Evolutionary conservation across 495 filamentous ascomycete genomes (phyloP).

Genomic region (Melanomma pulvis-pyrius): DNA sequence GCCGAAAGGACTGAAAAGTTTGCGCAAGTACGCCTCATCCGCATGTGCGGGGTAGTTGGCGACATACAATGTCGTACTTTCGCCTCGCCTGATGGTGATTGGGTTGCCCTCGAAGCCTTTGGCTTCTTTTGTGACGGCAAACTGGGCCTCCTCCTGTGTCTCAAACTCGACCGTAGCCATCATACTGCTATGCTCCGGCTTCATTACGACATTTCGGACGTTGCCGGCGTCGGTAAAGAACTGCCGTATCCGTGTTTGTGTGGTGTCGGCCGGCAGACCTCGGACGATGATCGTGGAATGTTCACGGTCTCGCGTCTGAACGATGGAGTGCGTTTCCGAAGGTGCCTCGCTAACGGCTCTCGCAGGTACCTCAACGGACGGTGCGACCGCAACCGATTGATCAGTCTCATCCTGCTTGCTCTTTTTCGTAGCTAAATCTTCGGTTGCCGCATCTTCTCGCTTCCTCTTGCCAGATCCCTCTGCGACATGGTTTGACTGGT

Average conservation of each 20-base stretch:
- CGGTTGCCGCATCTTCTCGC: slow-evolving; percentile 58
- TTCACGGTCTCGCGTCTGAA: slow-evolving; percentile 72
- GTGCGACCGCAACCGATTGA: background rate
- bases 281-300: slow-evolving; percentile 81
- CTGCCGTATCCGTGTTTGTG: slow-evolving; percentile 73
- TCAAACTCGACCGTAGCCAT: slow-evolving; percentile 85
- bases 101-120: slow-evolving; percentile 71
- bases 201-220: slow-evolving; percentile 56
- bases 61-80: slow-evolving; percentile 79
- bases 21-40: slow-evolving; percentile 77
- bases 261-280: slow-evolving; percentile 69
- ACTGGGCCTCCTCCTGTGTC: slow-evolving; percentile 72
- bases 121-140: slow-evolving; percentile 67
- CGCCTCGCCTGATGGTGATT: slow-evolving; percentile 72
- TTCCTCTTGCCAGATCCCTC: slow-evolving; percentile 62
- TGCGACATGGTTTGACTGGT: background rate
- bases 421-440: slow-evolving; percentile 41
- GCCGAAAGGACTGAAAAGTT: slow-evolving; percentile 76
- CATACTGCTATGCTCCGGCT: slow-evolving; percentile 60
- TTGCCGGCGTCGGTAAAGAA: slow-evolving; percentile 73
- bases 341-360: slow-evolving; percentile 43
- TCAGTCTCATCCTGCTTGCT: slow-evolving; percentile 10
- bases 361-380: slow-evolving; percentile 6
- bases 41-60: slow-evolving; percentile 87
- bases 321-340: background rate